Evolutionary conservation across 139 green algal species (phyloP), one percentile per base, ranked within the genome.

Genomic region (Diplosphaera chodatii): DNA sequence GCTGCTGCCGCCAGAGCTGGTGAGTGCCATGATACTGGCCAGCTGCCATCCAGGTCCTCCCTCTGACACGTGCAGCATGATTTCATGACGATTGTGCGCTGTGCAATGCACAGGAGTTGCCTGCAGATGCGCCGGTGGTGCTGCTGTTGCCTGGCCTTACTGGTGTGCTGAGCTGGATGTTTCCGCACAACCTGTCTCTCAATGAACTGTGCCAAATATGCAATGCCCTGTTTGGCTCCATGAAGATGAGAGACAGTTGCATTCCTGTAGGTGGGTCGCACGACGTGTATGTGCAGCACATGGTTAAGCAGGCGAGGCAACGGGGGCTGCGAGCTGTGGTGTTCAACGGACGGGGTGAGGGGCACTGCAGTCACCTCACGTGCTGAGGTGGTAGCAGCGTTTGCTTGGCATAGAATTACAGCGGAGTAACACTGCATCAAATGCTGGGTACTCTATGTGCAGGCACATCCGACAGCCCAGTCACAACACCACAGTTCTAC

Each of bases 401-500:
- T n/a, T n/a, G n/a, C n/a, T n/a, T n/a, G n/a, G n/a, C n/a, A n/a
- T n/a, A n/a, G n/a, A n/a, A n/a, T n/a, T n/a, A n/a, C n/a, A n/a
- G n/a, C n/a, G n/a, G n/a, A n/a, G n/a, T n/a, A n/a, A n/a, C n/a
- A n/a, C n/a, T n/a, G n/a, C n/a, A n/a, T n/a, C n/a, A n/a, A n/a
- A n/a, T n/a, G n/a, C n/a, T 59, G 48, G 25, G 25, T 59, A n/a
- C 16, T 59, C 13, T 59, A 18, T 59, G 13, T 48, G 48, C 48
- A 59, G 94, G 91, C 65, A 98, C 92, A 27, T 86, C 82, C 13
- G 82, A 96, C 66, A 88, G 77, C 64, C 92, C 93, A 0, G 89
- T 98, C n/a, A 90, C 83, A 10, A 92, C 88, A 0, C 87, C 93
- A 0, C 94, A 96, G 78, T 98, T 97, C 76, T 98, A 98, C 85